Conservation (phyloP, 345 rosid species). For the Lepidium africanum region DNA sequence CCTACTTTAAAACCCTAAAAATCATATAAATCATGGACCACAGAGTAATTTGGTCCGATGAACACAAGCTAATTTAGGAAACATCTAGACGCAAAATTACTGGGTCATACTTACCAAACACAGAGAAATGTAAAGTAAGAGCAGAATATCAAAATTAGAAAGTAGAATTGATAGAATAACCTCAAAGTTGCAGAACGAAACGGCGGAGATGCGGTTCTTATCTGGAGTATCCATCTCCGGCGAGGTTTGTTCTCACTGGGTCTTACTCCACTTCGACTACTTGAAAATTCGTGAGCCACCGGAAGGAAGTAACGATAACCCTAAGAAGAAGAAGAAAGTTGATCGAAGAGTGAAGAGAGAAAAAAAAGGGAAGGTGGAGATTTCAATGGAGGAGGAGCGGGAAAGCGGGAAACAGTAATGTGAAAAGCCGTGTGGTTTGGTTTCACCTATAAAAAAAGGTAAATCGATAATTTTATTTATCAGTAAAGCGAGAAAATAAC, state of each 20-base stretch:
- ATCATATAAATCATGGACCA: neutral
- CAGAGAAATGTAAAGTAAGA: neutral
- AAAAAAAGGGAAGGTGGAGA: slow-evolving; percentile 12
- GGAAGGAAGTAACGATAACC: neutral
- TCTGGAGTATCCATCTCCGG: slow-evolving; percentile 57
- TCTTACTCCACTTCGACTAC: neutral
- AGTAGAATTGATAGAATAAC: slow-evolving; percentile 13
- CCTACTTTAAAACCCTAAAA: neutral
- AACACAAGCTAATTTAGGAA: neutral
- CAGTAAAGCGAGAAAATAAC: neutral
- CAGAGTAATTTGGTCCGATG: neutral
- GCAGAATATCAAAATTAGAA: neutral
- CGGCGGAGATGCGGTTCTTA: slow-evolving; percentile 33
- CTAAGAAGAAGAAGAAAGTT: neutral
- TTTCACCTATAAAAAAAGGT: neutral
- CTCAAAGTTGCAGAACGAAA: slow-evolving; percentile 42
- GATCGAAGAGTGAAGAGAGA: neutral
- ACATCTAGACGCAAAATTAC: neutral
- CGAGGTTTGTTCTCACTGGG: neutral
- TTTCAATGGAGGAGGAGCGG: slow-evolving; percentile 28
- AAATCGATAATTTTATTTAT: neutral
- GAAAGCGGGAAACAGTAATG: slow-evolving; percentile 17
- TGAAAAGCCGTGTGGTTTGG: neutral
- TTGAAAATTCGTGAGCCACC: neutral
- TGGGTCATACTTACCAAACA: neutral